Conservation (phyloP, 768 basidiomycete species). For the Phylloporus sp. region DNA sequence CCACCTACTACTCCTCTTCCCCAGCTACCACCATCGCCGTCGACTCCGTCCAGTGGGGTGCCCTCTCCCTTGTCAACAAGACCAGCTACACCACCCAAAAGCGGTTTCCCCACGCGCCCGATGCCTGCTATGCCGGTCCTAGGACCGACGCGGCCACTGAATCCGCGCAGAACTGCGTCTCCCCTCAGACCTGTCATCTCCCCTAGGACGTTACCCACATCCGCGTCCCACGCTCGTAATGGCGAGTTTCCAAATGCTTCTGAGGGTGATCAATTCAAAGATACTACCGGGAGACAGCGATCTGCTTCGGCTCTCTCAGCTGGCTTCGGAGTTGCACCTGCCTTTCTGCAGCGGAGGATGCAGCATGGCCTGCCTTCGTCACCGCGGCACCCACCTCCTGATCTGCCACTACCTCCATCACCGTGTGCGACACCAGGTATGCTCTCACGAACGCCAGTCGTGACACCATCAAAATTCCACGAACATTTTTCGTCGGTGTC, state of each 20-base stretch:
- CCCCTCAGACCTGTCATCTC: slow-evolving; percentile 23
- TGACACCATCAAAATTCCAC: slow-evolving; percentile 27
- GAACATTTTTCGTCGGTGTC: slow-evolving; percentile 31
- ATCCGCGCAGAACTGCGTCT: slow-evolving; percentile 14
- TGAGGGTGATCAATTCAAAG: slow-evolving; percentile 9
- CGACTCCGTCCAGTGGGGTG: background rate
- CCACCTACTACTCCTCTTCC: slow-evolving; percentile 30
- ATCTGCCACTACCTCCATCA: slow-evolving; percentile 27
- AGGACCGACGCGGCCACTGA: slow-evolving; percentile 14
- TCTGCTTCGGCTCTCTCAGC: slow-evolving; percentile 4
- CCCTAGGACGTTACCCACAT: slow-evolving; percentile 3
- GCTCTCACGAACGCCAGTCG: slow-evolving; percentile 10
- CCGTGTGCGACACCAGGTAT: slow-evolving; percentile 5
- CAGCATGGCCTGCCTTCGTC: slow-evolving; percentile 23
- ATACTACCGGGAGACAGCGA: slow-evolving; percentile 13
- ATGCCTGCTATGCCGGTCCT: slow-evolving; percentile 11
- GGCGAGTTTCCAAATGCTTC: background rate
- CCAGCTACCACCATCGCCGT: slow-evolving; percentile 22
- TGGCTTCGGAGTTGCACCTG: slow-evolving; percentile 14
- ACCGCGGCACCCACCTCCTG: slow-evolving; percentile 27
- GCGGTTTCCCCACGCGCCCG: slow-evolving; percentile 12
- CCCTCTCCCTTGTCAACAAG: background rate
- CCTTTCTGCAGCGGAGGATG: slow-evolving; percentile 29
- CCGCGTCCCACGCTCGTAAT: background rate
- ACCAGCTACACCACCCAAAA: slow-evolving; percentile 6